These are phyloP conservation scores for Smithsoniella earleae DNA, from an alignment of 163 green algal genomes.

Conservation along the genomic window DNA sequence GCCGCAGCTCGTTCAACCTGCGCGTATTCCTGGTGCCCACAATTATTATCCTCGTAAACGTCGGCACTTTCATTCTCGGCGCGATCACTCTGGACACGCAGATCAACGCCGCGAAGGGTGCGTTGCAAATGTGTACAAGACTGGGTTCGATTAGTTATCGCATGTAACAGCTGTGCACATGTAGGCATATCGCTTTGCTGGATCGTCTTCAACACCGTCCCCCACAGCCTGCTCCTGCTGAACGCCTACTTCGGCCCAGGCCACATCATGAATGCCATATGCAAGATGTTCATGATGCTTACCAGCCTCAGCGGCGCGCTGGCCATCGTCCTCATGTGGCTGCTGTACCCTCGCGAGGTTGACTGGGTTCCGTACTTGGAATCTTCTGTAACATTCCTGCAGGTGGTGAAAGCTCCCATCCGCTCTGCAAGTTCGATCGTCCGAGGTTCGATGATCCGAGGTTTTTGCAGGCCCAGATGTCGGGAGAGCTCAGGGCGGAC, in stretches of 20 bases:
- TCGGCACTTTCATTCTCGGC: neutral
- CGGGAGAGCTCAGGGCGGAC: constrained; percentile 36
- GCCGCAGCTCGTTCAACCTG: neutral
- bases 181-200: constrained; percentile 19
- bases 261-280: constrained; percentile 26
- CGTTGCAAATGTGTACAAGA: too few relatives aligned
- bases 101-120: constrained; percentile 17
- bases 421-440: too few relatives aligned
- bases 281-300: constrained; percentile 16
- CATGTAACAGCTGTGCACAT: too few relatives aligned
- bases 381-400: constrained; percentile 7
- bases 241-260: constrained; percentile 14
- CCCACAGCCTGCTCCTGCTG: constrained; percentile 16
- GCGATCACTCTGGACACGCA: neutral
- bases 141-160: too few relatives aligned
- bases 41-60: neutral
- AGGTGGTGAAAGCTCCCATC: too few relatives aligned
- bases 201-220: constrained; percentile 29
- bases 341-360: constrained; percentile 20
- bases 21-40: neutral
- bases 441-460: too few relatives aligned
- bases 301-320: neutral
- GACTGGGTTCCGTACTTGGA: neutral
- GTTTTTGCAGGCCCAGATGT: constrained; percentile 44
- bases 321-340: constrained; percentile 26